A percentile compares a stretch with the other conserved stretches of the same genome.
Evolutionary conservation across 2,329 filamentous ascomycete genomes (phyloP).

Genomic region (Stagonosporopsis cucurbitacearum): DNA sequence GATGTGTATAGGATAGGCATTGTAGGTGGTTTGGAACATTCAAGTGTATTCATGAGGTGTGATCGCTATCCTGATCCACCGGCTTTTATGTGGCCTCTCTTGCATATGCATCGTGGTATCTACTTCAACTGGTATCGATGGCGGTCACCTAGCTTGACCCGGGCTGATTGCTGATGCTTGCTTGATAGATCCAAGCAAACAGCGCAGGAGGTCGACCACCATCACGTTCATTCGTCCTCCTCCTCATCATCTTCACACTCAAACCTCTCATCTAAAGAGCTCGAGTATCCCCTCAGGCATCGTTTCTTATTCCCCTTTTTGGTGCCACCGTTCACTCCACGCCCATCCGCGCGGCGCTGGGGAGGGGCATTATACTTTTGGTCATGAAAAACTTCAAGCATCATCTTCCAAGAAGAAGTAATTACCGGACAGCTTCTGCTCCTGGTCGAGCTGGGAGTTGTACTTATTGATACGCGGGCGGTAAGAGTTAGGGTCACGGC

Average conservation of each 20-base stretch:
- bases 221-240: slow-evolving; percentile 63
- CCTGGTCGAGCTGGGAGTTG: slow-evolving; percentile 94
- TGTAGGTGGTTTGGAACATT: background rate
- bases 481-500: slow-evolving; percentile 94
- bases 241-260: slow-evolving; percentile 68
- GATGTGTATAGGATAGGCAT: background rate
- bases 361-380: slow-evolving; percentile 50
- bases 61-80: slow-evolving; percentile 2
- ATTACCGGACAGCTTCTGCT: slow-evolving; percentile 93
- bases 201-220: slow-evolving; percentile 70
- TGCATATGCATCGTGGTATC: background rate
- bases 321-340: slow-evolving; percentile 49
- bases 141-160: slow-evolving; percentile 65
- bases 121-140: background rate
- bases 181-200: background rate
- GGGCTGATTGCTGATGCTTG: slow-evolving; percentile 17
- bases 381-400: slow-evolving; percentile 69
- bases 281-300: slow-evolving; percentile 35
- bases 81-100: background rate
- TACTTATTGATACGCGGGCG: slow-evolving; percentile 98
- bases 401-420: slow-evolving; percentile 98
- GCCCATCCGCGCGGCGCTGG: slow-evolving; percentile 49
- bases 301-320: slow-evolving; percentile 48
- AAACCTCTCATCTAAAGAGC: slow-evolving; percentile 60
- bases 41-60: background rate